Evolutionary conservation across 352 stramenopile genomes (phyloP), one percentile per base, ranked within the genome.

Genomic region (Globisporangium viniferum): DNA sequence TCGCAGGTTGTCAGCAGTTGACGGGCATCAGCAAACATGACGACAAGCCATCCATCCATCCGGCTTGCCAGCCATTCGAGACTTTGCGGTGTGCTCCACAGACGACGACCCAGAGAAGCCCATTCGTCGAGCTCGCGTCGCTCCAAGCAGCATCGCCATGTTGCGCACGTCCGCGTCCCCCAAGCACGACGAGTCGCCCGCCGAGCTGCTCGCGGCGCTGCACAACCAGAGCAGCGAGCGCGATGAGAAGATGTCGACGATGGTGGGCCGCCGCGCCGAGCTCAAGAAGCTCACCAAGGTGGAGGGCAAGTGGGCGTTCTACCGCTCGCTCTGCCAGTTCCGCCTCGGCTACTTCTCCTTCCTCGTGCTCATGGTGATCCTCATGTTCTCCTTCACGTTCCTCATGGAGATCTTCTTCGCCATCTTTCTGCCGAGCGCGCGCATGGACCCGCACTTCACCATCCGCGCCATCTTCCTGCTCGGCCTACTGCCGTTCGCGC

Each of bases 351-450:
- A 95, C 75, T 90, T 96, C 68, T 84, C 89, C 44, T 95, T 96
- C 71, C 74, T 96, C 36, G 89, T 96, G 71, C 83, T 93, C 67
- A 92, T 96, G 82, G 88, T 89, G 70, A 93, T 96, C 70, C 79
- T 96, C 75, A 94, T 95, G 79, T 96, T 96, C 71, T 93, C 85
- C 48, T 92, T 96, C 74, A 90, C 85, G 69, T 83, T 94, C 66
- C 73, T 96, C 57, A 96, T 96, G 89, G 87, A 94, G 71, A 93
- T 95, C 49, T 95, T 96, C 82, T 96, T 96, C 71, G 81, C 89
- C n/a, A 93, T 95, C 66, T 96, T 95, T 69, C 65, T 96, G 54
- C 89, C 87, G 24, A 93, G 82, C 53, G 87, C 89, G 31, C 84
- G 83, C 5, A 77, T 75, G 59, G 87, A 91, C 64, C 75, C 84